These are phyloP conservation scores for Abrus pulchellus DNA, from an alignment of 306 rosid genomes.

Conservation along the genomic window DNA sequence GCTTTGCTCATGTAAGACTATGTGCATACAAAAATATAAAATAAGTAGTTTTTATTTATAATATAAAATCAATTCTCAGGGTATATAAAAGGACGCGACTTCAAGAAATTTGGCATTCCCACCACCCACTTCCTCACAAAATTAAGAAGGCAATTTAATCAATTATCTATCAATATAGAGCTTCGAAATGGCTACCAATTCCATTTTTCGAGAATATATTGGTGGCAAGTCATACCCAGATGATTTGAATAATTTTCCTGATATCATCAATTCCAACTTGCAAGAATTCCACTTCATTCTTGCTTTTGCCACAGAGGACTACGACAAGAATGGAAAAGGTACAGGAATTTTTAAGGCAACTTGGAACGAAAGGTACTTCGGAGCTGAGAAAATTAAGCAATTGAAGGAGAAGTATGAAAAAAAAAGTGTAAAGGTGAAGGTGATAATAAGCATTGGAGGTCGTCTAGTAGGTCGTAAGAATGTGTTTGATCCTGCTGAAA, in stretches of 20 bases:
- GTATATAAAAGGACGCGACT: too few relatives aligned
- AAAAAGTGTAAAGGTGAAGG: not conserved
- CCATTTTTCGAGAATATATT: constrained; percentile 20
- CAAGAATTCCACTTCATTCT: not conserved
- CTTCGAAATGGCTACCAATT: not conserved
- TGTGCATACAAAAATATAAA: too few relatives aligned
- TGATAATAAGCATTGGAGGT: constrained; percentile 22
- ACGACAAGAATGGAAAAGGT: not conserved
- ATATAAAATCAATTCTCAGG: too few relatives aligned
- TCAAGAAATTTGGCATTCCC: too few relatives aligned
- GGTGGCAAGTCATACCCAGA: not conserved
- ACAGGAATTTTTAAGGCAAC: not conserved
- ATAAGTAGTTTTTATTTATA: too few relatives aligned
- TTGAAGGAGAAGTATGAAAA: not conserved
- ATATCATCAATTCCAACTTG: not conserved
- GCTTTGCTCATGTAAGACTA: too few relatives aligned
- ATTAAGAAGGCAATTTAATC: too few relatives aligned
- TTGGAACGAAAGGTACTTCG: not conserved
- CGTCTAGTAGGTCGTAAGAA: not conserved
- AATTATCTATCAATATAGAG: not conserved
- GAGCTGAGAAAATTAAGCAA: not conserved
- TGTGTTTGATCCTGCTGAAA: not conserved
- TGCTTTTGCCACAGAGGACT: not conserved
- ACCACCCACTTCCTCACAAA: too few relatives aligned
- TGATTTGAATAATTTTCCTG: not conserved